Evolutionary conservation across 768 basidiomycete species (phyloP).

Genomic region (Clathrus columnatus): DNA sequence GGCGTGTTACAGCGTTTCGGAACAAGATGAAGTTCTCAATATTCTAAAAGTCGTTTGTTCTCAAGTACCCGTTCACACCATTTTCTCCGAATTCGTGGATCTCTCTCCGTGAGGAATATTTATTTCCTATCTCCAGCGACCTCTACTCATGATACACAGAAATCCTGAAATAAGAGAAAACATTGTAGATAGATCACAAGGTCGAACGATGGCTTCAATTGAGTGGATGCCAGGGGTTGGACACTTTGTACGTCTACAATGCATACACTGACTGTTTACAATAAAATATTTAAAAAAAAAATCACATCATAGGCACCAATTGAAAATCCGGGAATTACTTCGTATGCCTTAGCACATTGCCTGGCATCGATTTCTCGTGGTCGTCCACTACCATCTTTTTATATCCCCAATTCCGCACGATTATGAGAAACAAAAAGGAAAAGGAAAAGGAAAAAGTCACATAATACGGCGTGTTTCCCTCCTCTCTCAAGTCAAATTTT

Average conservation of each 20-base stretch:
- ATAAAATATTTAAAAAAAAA: neutral
- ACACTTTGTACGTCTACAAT: constrained; percentile 37
- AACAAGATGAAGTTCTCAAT: constrained; percentile 33
- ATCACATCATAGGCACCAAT: neutral
- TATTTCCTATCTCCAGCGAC: neutral
- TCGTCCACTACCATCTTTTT: neutral
- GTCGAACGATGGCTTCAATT: constrained; percentile 34
- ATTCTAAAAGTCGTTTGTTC: constrained; percentile 28
- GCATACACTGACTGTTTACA: neutral
- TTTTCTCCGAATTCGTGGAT: constrained; percentile 40
- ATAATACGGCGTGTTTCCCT: no score
- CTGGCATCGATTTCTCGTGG: neutral
- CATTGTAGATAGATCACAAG: constrained; percentile 31
- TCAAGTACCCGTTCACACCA: constrained; percentile 34
- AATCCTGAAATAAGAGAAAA: constrained; percentile 40
- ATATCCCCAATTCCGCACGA: neutral
- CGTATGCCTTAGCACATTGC: neutral
- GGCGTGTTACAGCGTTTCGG: constrained; percentile 35
- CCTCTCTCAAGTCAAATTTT: no score
- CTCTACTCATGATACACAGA: neutral
- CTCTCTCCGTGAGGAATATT: constrained; percentile 30
- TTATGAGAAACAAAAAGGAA: neutral
- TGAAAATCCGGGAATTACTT: constrained; percentile 1
- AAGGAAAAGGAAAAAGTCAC: neutral
- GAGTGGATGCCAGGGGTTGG: constrained; percentile 35